These are phyloP conservation scores for Viola pubescens DNA, from an alignment of 441 rosid species.

Conservation along the genomic window DNA sequence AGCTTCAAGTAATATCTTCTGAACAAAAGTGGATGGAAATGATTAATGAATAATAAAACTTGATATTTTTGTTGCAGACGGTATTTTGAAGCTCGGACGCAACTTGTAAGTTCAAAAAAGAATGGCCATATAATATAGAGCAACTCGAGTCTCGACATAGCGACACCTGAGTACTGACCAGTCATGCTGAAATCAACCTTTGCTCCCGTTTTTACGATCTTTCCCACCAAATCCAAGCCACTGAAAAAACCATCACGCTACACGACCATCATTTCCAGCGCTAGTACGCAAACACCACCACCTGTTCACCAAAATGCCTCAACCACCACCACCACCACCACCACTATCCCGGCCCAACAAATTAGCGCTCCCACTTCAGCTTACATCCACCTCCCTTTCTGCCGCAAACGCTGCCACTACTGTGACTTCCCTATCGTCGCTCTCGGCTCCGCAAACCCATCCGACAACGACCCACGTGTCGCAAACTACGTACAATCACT, in stretches of 20 bases:
- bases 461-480: conserved; percentile 61
- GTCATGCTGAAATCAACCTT: conserved; percentile 53
- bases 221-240: conserved; percentile 30
- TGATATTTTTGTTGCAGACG: no score
- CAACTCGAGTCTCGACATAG: background rate
- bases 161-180: background rate
- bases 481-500: conserved; percentile 55
- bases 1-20: background rate
- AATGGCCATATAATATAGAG: no score
- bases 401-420: conserved; percentile 92
- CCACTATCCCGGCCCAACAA: conserved; percentile 15
- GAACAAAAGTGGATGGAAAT: no score
- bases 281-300: conserved; percentile 26
- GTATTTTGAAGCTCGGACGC: no score
- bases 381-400: conserved; percentile 87
- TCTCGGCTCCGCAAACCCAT: conserved; percentile 47
- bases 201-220: conserved; percentile 40
- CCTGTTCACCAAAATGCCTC: conserved; percentile 72
- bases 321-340: conserved; percentile 22
- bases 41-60: no score
- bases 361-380: conserved; percentile 55
- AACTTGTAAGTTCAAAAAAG: no score
- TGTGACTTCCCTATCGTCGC: conserved; percentile 90
- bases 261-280: conserved; percentile 5
- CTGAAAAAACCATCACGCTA: conserved; percentile 11